Evolutionary conservation across 371 early-diverging fungal genomes (phyloP).

Genomic region (Smittium culicis): DNA sequence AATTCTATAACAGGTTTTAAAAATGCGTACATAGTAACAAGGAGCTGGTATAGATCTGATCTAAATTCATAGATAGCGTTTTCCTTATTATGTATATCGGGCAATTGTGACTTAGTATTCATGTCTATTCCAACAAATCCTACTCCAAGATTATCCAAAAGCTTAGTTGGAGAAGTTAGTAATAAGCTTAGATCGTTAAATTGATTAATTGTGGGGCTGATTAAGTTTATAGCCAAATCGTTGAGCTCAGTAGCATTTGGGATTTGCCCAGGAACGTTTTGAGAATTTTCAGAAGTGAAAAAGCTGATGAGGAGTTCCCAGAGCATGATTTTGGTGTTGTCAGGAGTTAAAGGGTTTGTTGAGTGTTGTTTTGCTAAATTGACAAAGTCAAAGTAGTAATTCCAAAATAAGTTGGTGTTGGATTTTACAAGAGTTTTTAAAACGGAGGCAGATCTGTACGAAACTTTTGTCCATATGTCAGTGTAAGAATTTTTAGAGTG

Average conservation of each 20-base stretch:
- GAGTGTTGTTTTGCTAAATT: neutral
- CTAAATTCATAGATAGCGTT: neutral
- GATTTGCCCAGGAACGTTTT: neutral
- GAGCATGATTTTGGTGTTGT: neutral
- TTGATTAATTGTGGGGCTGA: neutral
- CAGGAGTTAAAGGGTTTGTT: neutral
- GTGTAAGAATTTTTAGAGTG: neutral
- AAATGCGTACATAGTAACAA: neutral
- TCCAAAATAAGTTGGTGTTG: neutral
- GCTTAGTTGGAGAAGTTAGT: neutral
- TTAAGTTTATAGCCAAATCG: neutral
- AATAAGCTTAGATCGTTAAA: neutral
- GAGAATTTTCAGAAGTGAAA: neutral
- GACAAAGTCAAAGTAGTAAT: constrained; percentile 7
- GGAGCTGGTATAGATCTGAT: neutral
- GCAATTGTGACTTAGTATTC: neutral
- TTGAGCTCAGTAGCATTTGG: neutral
- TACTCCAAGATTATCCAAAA: neutral
- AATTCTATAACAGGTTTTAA: neutral
- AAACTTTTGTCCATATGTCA: neutral
- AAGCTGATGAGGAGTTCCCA: neutral
- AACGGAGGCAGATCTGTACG: neutral
- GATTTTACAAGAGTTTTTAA: neutral
- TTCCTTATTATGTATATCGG: neutral
- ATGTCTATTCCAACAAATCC: neutral